Evolutionary conservation across 2,329 filamentous ascomycete genomes (phyloP).

Genomic region (Hymenoscyphus fructigenus): DNA sequence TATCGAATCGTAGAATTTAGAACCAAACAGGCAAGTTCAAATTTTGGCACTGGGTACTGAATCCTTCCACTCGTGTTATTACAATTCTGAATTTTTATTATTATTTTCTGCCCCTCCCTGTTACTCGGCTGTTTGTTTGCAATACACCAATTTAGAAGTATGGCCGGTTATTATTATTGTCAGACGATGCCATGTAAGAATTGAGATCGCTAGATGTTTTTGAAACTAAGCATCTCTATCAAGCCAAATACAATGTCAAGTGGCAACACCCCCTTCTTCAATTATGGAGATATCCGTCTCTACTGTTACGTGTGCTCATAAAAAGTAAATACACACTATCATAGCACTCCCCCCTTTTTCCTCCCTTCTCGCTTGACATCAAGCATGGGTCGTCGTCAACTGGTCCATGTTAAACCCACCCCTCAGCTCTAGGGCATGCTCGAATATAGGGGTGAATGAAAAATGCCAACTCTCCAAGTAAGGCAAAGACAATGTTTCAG

Average conservation of each 20-base stretch:
- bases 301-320: too few species aligned
- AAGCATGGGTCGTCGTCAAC: too few species aligned
- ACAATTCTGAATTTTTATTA: background rate
- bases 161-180: background rate
- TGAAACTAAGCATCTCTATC: background rate
- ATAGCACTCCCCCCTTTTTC: too few species aligned
- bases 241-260: too few species aligned
- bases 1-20: background rate
- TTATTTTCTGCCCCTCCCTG: background rate
- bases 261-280: too few species aligned
- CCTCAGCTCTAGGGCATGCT: too few species aligned
- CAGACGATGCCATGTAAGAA: background rate
- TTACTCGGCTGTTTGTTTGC: background rate
- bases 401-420: too few species aligned
- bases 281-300: too few species aligned
- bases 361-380: too few species aligned
- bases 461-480: too few species aligned
- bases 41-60: background rate
- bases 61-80: background rate
- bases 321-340: too few species aligned
- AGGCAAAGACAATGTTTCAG: too few species aligned
- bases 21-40: background rate
- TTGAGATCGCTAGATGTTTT: background rate
- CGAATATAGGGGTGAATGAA: background rate
- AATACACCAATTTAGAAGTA: background rate